Base-by-base conservation (phyloP, 495 filamentous ascomycete species). In the Aspergillus kassunensis region DNA sequence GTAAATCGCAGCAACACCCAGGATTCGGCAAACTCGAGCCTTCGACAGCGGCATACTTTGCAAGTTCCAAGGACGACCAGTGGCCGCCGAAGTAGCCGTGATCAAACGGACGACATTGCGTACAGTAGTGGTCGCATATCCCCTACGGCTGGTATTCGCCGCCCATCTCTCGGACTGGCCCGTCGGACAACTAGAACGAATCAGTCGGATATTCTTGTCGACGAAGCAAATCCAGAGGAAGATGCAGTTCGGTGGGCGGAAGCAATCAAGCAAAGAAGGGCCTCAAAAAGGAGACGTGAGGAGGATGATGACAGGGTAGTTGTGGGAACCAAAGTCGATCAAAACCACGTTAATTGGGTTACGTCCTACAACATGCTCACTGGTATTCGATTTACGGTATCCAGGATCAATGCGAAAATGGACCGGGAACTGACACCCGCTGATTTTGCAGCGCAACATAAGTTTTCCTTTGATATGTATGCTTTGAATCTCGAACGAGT, bases 291-390 rank as follows among this genome's bases (percentile, higher is more conserved):
- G 63, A 86, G 81, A 66, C 78, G 80, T 53, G 87, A 95, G 25
- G 91, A 96, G 55, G 88, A 96, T 53, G 95, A 97, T 57, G 93
- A 97, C 56, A 79, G 90, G 49, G 91, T 96, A 29, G 80, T 95
- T 45, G 91, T 99, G n/a, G 93, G 93, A 42, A 97, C 91, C 19
- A 97, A 96, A 70, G 93, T 99, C 30, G 93, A 97, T 65, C 91
- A 96, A 71, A 88, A 89, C 59, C 93, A 99, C 66, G 89, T 88
- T 42, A 99, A 99, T 69, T 99, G 90, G 85, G 90, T 96, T 16
- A 97, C 89, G 6, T 91, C 95, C 29, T 99, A 99, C 70, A 97
- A 99, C 70, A 99, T 99, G 93, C 81, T 99, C 71, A 97, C 93
- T 3, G 93, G 93, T 48, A 99, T 99, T 60, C 90, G 93, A 36